Conservation (phyloP, 1,284 basidiomycete species). For the Tylopilus sp. region DNA sequence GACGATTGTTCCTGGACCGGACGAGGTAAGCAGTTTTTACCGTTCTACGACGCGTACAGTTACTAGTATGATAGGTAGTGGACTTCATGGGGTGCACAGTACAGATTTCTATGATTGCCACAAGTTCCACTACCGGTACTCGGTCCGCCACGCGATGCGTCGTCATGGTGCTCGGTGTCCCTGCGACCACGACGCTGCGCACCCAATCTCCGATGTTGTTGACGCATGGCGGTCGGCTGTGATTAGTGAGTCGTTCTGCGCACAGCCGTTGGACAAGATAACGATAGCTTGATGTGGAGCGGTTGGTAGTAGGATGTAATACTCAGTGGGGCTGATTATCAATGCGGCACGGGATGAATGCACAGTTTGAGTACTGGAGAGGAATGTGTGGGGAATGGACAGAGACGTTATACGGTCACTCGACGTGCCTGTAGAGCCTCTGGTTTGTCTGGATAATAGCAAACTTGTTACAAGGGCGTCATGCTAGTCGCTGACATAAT, state of each 20-base stretch:
- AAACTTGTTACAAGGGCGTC: too few relatives aligned
- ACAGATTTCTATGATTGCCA: too few relatives aligned
- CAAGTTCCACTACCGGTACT: too few relatives aligned
- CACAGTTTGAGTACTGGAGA: conserved; percentile 53
- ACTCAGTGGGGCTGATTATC: conserved; percentile 19
- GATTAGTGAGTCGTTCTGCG: conserved; percentile 70
- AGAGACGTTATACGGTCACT: neutral
- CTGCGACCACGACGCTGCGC: conserved; percentile 53
- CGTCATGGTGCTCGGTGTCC: too few relatives aligned
- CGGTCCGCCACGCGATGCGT: too few relatives aligned
- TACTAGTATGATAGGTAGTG: too few relatives aligned
- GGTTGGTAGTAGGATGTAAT: conserved; percentile 58
- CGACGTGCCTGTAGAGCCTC: too few relatives aligned
- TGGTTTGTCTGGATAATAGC: neutral
- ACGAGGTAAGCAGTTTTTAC: too few relatives aligned
- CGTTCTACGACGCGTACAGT: too few relatives aligned
- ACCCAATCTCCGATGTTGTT: conserved; percentile 65
- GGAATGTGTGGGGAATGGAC: conserved; percentile 16
- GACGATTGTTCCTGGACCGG: too few relatives aligned
- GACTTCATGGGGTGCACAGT: too few relatives aligned
- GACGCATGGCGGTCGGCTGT: conserved; percentile 74
- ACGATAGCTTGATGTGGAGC: conserved; percentile 67
- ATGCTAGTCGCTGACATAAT: too few relatives aligned
- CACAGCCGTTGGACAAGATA: conserved; percentile 71
- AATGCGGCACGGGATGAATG: conserved; percentile 62